Conservation (phyloP, 164 flowering plant genomes). For the Vitis amurensis region DNA sequence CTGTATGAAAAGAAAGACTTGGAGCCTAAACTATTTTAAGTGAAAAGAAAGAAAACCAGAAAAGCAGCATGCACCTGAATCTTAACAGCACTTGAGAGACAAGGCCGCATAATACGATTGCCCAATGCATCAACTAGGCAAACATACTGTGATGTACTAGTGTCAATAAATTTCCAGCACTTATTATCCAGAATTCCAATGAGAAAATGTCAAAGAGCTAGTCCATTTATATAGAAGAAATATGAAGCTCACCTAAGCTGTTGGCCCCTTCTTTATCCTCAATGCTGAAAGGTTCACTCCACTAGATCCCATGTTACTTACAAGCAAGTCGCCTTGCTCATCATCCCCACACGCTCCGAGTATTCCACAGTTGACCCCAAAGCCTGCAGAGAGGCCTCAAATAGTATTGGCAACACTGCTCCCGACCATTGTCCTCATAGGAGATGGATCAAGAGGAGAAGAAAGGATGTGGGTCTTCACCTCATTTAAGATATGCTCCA, state of each 20-base stretch:
- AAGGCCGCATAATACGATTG: conserved; percentile 94
- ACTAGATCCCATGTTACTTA: conserved; percentile 59
- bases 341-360: too few species aligned
- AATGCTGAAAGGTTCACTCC: conserved; percentile 69
- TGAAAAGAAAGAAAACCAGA: background rate
- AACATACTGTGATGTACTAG: conserved; percentile 45
- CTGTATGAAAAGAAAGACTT: background rate
- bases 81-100: conserved; percentile 78
- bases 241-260: conserved; percentile 10
- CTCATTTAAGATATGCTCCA: too few species aligned
- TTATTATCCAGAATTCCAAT: too few species aligned
- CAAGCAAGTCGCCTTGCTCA: conserved; percentile 71
- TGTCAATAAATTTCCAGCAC: too few species aligned
- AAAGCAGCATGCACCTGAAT: conserved; percentile 58
- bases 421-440: conserved; percentile 67
- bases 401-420: conserved; percentile 95
- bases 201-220: too few species aligned
- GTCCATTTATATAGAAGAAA: too few species aligned
- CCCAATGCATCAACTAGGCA: conserved; percentile 91
- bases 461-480: too few species aligned
- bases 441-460: too few species aligned
- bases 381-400: conserved; percentile 78
- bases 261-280: conserved; percentile 71
- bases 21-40: too few species aligned
- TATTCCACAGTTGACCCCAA: conserved; percentile 40